Evolutionary conservation across 805 yeast genomes (phyloP).

Genomic region (Ogataea methanolica): DNA sequence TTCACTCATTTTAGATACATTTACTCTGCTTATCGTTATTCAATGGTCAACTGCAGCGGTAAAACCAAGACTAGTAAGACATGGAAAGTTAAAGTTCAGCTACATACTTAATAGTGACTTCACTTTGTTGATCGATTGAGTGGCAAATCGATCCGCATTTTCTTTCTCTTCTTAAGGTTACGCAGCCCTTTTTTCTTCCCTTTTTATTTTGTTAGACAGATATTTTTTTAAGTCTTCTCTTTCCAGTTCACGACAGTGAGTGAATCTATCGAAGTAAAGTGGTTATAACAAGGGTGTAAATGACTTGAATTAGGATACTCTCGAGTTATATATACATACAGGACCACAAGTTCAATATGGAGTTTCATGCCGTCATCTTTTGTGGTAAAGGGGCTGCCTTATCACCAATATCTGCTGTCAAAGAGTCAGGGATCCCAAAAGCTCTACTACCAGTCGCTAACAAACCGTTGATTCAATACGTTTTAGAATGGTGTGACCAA

Average conservation of each 20-base stretch:
- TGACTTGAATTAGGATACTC: no score
- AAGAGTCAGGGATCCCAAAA: conserved; percentile 68
- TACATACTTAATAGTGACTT: no score
- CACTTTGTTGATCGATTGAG: no score
- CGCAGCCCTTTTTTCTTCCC: not conserved
- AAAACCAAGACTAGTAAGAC: not conserved
- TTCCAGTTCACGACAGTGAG: no score
- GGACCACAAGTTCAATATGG: conserved; percentile 45
- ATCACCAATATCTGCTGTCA: conserved; percentile 62
- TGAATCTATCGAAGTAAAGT: no score
- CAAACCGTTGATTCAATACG: conserved; percentile 81
- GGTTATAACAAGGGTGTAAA: no score
- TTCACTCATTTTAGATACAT: conserved; percentile 24
- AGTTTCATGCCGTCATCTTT: conserved; percentile 83
- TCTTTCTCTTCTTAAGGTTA: no score
- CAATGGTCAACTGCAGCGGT: not conserved
- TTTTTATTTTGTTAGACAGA: no score
- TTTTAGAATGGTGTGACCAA: conserved; percentile 86
- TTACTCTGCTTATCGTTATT: not conserved
- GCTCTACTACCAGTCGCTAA: conserved; percentile 89
- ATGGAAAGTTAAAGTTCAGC: not conserved
- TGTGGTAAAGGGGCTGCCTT: conserved; percentile 82
- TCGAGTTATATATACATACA: no score
- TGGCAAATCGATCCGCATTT: no score
- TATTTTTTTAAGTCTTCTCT: no score